Evolutionary conservation across 805 yeast species (phyloP), one percentile per base, ranked within the genome.

Genomic region (Barnettozyma salicaria): DNA sequence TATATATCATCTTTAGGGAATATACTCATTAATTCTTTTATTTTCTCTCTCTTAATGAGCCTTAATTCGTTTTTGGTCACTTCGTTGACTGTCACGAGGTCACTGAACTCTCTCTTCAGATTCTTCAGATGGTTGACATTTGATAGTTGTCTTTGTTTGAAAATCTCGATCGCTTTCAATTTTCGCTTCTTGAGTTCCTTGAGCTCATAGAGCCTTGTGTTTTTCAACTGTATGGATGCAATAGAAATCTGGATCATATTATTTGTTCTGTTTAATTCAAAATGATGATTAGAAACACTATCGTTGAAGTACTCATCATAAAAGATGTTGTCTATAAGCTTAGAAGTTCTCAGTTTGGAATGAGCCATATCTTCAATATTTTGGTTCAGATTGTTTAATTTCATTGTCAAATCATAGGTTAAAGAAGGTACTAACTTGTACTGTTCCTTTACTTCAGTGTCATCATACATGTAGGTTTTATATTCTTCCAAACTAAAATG

Each of bases 331-430:
- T 43, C 40, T 14, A 53, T 53, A 10, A 36, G 21, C 6, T 5
- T 11, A 6, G 47, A 41, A 6, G 51, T 19, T 5, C 24, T 41
- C 12, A n/a, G 11, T 29, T 53, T 56, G 13, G 54, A 47, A 4
- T 17, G 27, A 14, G 36, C 36, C 18, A 64, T 36, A 35, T 67
- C 72, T 21, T 55, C 52, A 9, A 64, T 55, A 34, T 67, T 62
- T 13, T 54, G 41, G 12, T 63, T 61, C 11, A 63, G 44, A 21
- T 65, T 65, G 34, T 64, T 64, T 40, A 67, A 36, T 35, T 64
- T 66, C 70, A 67, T 64, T 10, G 64, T 55, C 19, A 61, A 63
- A 38, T 66, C 71, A 43, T 59, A 67, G 0, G 63, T 50, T 36
- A 67, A 55, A 1, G 65, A 54, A 8, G 32, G 36, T 5, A 39